Percentiles rank a stretch among this genome's conserved stretches.
Evolutionary conservation across 1,284 basidiomycete genomes (phyloP).

Genomic region (Sporisorium sorghi): DNA sequence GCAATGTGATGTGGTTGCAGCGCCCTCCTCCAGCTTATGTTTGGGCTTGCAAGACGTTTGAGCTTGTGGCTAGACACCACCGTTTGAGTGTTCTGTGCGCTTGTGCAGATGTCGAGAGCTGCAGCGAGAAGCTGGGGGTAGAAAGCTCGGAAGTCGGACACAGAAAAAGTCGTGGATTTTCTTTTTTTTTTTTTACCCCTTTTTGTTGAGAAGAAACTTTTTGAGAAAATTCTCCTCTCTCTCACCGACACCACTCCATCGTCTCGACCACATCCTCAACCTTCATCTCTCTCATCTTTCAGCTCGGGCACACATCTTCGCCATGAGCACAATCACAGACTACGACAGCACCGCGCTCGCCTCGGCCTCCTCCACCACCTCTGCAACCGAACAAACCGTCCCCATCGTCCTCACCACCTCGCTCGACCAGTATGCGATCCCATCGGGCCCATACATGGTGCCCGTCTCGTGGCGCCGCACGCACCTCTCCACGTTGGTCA

Average conservation of each 20-base stretch:
- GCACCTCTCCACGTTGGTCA: constrained; percentile 97
- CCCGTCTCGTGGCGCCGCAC: constrained; percentile 90
- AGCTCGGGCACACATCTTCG: neutral
- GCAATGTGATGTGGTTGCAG: neutral
- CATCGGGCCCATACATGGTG: constrained; percentile 92
- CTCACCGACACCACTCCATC: constrained; percentile 3
- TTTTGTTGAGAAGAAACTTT: constrained; percentile 29
- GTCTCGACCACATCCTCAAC: constrained; percentile 1
- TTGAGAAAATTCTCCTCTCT: constrained; percentile 3
- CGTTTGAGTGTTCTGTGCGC: neutral
- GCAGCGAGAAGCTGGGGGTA: neutral
- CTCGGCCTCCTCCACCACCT: constrained; percentile 4
- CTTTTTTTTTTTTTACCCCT: constrained; percentile 5
- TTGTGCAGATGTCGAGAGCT: constrained; percentile 1
- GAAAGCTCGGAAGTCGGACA: constrained; percentile 30
- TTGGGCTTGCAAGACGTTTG: neutral
- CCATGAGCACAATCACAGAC: constrained; percentile 32
- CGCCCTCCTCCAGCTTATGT: neutral
- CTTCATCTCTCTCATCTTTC: no score
- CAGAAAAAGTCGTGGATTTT: neutral
- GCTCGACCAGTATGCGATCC: constrained; percentile 77
- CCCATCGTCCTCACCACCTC: constrained; percentile 57
- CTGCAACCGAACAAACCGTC: constrained; percentile 31
- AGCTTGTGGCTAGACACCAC: neutral
- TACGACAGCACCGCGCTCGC: constrained; percentile 14